Percentiles rank a stretch among this genome's conserved stretches.
These are phyloP conservation scores for Cercospora berteroae DNA, from an alignment of 2,329 filamentous ascomycete genomes.

Conservation along the genomic window DNA sequence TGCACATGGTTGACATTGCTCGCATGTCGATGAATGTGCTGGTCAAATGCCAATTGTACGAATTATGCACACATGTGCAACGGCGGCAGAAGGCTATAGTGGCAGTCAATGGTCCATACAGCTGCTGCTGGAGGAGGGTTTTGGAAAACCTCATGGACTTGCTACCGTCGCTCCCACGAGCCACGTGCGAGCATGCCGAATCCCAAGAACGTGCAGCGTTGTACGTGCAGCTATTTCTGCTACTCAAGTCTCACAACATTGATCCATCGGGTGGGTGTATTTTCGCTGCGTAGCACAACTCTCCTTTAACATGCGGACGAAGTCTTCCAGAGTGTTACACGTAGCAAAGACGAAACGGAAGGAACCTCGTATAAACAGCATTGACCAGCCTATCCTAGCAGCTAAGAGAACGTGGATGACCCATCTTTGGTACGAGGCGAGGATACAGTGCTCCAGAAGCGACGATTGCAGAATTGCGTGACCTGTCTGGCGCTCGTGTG, in stretches of 20 bases:
- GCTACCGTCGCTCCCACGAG: not conserved
- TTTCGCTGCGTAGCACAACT: not conserved
- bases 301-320: not conserved
- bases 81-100: not conserved
- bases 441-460: not conserved
- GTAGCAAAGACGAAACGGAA: not conserved
- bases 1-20: not conserved
- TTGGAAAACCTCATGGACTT: not conserved
- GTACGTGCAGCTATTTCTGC: not conserved
- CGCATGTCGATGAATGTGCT: not conserved
- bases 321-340: not conserved
- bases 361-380: not conserved
- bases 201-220: not conserved
- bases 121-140: too few relatives aligned
- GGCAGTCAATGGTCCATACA: not conserved
- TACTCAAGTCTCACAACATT: not conserved
- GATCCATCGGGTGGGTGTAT: not conserved
- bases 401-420: not conserved
- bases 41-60: not conserved
- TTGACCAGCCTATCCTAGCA: not conserved
- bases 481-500: not conserved
- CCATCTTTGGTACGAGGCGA: conserved; percentile 1
- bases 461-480: not conserved
- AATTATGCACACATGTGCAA: not conserved
- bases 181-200: not conserved